A percentile compares a stretch with the other conserved stretches of the same genome.
phyloP scores from a whole-genome alignment of 345 rosid species.

The Gossypium raimondii region DNA sequence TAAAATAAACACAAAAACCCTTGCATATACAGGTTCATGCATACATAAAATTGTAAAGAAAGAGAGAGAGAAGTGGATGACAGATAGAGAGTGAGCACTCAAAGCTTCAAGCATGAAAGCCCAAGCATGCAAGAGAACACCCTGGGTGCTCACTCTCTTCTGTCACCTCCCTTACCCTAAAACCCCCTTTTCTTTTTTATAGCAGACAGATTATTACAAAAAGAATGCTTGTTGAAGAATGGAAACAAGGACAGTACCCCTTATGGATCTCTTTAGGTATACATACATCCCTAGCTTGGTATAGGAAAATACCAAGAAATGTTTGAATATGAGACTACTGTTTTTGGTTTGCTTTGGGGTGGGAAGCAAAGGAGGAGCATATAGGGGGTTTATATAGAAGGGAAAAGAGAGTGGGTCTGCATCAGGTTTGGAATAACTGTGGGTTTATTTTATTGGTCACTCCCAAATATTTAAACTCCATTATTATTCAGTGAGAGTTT shows the following conservation, averaged over 20 bases:
- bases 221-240: slow-evolving; percentile 5
- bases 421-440: slow-evolving; percentile 30
- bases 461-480: slow-evolving; percentile 11
- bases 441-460: slow-evolving; percentile 19
- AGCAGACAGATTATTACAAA: not conserved
- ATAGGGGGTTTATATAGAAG: slow-evolving; percentile 23
- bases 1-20: not conserved
- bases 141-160: slow-evolving; percentile 99
- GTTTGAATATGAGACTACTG: not conserved
- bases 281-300: not conserved
- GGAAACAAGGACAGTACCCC: not conserved
- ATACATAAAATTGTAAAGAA: not conserved
- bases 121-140: slow-evolving; percentile 70
- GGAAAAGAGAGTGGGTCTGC: slow-evolving; percentile 12
- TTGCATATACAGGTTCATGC: not conserved
- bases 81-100: slow-evolving; percentile 93
- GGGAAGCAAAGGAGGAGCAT: slow-evolving; percentile 6
- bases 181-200: not conserved
- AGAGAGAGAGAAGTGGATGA: slow-evolving; percentile 39
- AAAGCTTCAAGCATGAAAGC: slow-evolving; percentile 70
- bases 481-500: slow-evolving; percentile 1
- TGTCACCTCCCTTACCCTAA: slow-evolving; percentile 74
- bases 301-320: slow-evolving; percentile 7
- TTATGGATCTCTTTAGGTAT: not conserved
- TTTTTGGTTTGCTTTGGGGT: slow-evolving; percentile 10